These are phyloP conservation scores for Infundibulicybe gibba DNA, from an alignment of 768 basidiomycete species.

Conservation along the genomic window DNA sequence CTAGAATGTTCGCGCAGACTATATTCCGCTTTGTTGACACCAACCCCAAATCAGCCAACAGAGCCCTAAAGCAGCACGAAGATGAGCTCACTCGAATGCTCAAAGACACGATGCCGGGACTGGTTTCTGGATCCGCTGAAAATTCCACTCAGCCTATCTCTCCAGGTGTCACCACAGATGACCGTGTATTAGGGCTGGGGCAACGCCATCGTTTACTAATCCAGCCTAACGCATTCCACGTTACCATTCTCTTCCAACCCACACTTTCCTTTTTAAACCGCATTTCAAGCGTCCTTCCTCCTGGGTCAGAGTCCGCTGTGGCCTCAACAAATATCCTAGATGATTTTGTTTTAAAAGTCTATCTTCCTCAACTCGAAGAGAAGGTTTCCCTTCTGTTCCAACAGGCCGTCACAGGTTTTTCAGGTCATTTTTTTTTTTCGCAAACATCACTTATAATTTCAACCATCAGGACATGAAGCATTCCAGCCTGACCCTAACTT, in stretches of 20 bases:
- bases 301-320: constrained; percentile 60
- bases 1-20: constrained; percentile 39
- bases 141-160: constrained; percentile 60
- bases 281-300: constrained; percentile 68
- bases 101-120: constrained; percentile 89
- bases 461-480: constrained; percentile 66
- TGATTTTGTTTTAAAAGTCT: constrained; percentile 90
- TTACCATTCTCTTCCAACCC: constrained; percentile 91
- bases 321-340: constrained; percentile 76
- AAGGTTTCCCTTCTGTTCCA: constrained; percentile 88
- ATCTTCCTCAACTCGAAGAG: constrained; percentile 93
- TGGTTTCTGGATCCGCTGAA: constrained; percentile 71
- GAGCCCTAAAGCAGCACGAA: constrained; percentile 71
- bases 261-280: constrained; percentile 82
- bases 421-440: constrained; percentile 1
- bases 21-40: constrained; percentile 93
- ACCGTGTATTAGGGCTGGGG: constrained; percentile 66
- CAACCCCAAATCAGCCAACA: constrained; percentile 67
- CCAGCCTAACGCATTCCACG: constrained; percentile 91
- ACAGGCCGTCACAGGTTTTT: constrained; percentile 70
- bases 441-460: neutral
- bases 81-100: constrained; percentile 81
- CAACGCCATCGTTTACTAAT: constrained; percentile 86
- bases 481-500: constrained; percentile 81
- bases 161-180: constrained; percentile 63